A percentile compares a stretch with the other conserved stretches of the same genome.
These are phyloP conservation scores for Colletotrichum brevisporum DNA, from an alignment of 2,329 filamentous ascomycete genomes.

Conservation along the genomic window DNA sequence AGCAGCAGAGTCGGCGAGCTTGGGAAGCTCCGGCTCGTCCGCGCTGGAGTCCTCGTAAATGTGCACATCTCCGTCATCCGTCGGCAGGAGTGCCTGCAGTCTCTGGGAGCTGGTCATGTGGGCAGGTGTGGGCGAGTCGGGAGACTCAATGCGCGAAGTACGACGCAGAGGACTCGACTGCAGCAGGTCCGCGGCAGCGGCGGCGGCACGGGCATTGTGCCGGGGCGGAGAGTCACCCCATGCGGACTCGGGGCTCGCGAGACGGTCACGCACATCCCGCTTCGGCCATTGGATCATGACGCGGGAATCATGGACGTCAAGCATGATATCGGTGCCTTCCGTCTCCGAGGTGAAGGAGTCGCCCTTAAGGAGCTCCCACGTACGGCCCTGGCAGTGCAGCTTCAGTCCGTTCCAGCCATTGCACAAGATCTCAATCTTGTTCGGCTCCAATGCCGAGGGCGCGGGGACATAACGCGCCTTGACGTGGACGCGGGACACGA, in stretches of 20 bases:
- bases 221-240: constrained; percentile 76
- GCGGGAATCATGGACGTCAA: constrained; percentile 93
- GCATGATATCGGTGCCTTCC: constrained; percentile 89
- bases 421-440: constrained; percentile 90
- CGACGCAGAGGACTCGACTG: constrained; percentile 73
- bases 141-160: constrained; percentile 75
- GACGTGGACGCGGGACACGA: constrained; percentile 94
- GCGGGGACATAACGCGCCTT: constrained; percentile 86
- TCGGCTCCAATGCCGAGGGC: constrained; percentile 75
- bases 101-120: constrained; percentile 59
- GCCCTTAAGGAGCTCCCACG: constrained; percentile 88
- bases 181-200: constrained; percentile 58
- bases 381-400: constrained; percentile 89
- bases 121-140: constrained; percentile 74
- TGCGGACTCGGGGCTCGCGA: constrained; percentile 72
- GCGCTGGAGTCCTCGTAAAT: constrained; percentile 44
- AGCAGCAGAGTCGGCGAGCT: constrained; percentile 42
- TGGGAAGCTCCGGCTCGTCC: constrained; percentile 55
- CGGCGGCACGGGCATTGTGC: constrained; percentile 49
- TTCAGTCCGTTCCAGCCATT: constrained; percentile 96
- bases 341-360: constrained; percentile 93
- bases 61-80: constrained; percentile 41
- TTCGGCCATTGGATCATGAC: constrained; percentile 91
- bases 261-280: constrained; percentile 63
- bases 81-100: constrained; percentile 61